Base-by-base conservation (phyloP, 116 monocot genomes). In the Trichopus zeylanicus region DNA sequence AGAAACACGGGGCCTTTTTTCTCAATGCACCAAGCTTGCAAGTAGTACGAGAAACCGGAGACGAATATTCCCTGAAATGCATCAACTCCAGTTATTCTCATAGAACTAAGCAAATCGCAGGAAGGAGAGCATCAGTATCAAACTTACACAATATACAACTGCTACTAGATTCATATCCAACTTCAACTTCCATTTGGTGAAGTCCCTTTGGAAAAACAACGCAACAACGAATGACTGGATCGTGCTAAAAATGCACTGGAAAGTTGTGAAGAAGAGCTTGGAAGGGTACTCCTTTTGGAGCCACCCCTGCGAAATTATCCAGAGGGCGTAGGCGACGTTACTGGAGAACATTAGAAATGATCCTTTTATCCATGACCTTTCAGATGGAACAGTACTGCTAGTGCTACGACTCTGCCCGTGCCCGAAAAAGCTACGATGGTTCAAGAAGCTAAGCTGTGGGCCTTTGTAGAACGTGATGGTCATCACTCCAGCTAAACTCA, bases 181-280 rank as follows among this genome's bases (percentile, higher is more conserved):
- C 16, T 59, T n/a, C 39, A 85, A 34, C 38, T 77, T 63, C 85
- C 83, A 83, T 20, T 55, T 39, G 0, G 67, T 67, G 18, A 75
- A 26, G n/a, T 74, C 64, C 59, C 78, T 74, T 25, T 68, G 75
- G 28, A 74, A 67, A 34, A 32, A 51, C 46, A 76, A 53, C 8
- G 78, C 78, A 12, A 70, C 70, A 37, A 61, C 10, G 55, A 82
- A 67, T 1, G 78, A 31, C 26, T 87, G 82, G n/a, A 78, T 10
- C 12, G 72, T 63, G 47, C 78, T 75, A 42, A 87, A 75, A 19
- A 70, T 9, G 52, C 69, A 72, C 53, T 75, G 75, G 34, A 75
- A 7, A 4, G 81, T 55, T 15, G 82, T 82, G 47, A 82, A 51
- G 6, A 82, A 64, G 19, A 82, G 64, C 70, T 82, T 87, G 9